Base-by-base conservation (phyloP, 805 yeast species). In the Saccharomycopsis sp. region DNA sequence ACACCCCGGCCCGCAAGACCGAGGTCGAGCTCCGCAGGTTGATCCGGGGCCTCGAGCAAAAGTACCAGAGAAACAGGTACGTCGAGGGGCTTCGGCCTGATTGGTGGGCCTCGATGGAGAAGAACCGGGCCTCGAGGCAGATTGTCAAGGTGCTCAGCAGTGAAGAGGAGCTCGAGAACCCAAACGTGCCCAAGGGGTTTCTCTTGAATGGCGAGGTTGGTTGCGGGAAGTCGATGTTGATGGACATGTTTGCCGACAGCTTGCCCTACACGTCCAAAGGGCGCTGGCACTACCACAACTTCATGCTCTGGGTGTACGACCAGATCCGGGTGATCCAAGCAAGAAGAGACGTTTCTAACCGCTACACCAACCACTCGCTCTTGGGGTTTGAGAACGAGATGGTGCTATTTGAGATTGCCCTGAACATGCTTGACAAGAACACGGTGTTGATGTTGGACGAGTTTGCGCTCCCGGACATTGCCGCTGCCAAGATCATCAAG, bases 401-500 rank as follows among this genome's bases (percentile, higher is more conserved):
- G 45, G 67, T 78, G 17, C 53, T 80, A 20, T 73, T 76, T 51
- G 84, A 80, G 53, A 64, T 80, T 17, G 86, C 87, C 4, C 73
- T 75, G 38, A 76, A 68, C 38, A 65, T 80, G 76, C 69, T 80
- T 22, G 56, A 61, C 10, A 67, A 65, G 45, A 74, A 69, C 52
- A 76, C 84, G 1, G 62, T 80, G 10, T 56, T 80, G 45, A 63
- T 80, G 56, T 57, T 80, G 30, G 88, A 80, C 54, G 88, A 81
- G 55, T 80, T 80, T 59, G 77, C 79, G 81, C 54, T 80, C 22
- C 88, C 88, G 0, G 88, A 80, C 53, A 66, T 81, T 27, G 83
- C 86, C 0, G 70, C 82, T 17, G 87, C 85, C 1, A 80, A 77
- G 51, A 76, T 80, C 27, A 61, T 80, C 42, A 74, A 76, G 54